Evolutionary conservation across 352 stramenopile genomes (phyloP), one percentile per base, ranked within the genome.

Genomic region (Pythium guiyangense): DNA sequence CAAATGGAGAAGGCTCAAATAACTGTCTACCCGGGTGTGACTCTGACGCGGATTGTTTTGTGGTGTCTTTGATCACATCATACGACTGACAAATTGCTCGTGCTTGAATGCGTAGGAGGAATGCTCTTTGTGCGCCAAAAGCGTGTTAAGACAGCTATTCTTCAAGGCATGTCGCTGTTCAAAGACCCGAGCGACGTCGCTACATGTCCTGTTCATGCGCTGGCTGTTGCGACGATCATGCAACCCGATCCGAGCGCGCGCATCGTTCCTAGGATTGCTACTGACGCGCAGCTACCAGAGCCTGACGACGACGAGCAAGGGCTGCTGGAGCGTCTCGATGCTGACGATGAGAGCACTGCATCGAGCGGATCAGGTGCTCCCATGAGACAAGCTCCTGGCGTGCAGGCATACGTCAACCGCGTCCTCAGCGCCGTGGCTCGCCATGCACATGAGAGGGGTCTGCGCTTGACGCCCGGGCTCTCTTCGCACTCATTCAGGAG

Each of bases 1-100:
- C 52, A 58, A 51, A 17, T 65, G 15, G 49, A 62, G 20, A 64
- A 65, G 29, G 55, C 56, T n/a, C 62, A 65, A 9, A 43, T 65
- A 3, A 62, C 42, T 15, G 45, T 62, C 26, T 54, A 57, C 12
- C 35, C 51, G 25, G 59, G 59, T 60, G 15, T 20, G 45, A 49
- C 11, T 43, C n/a, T n/a, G n/a, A n/a, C n/a, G n/a, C n/a, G 22
- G n/a, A 11, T 27, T 2, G 25, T n/a, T n/a, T n/a, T 34, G 11
- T 3, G 4, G 37, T 43, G 37, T 49, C 18, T 18, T 35, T 3
- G 0, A 49, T n/a, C 6, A 26, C 6, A 20, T 22, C 11, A 43
- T 10, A 12, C 37, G 40, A 43, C 43, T 56, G n/a, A n/a, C n/a
- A n/a, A n/a, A 6, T 34, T 34, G 29, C 4, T 6, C 3, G 14